Conservation (phyloP, 441 rosid species). For the Populus hybrid region DNA sequence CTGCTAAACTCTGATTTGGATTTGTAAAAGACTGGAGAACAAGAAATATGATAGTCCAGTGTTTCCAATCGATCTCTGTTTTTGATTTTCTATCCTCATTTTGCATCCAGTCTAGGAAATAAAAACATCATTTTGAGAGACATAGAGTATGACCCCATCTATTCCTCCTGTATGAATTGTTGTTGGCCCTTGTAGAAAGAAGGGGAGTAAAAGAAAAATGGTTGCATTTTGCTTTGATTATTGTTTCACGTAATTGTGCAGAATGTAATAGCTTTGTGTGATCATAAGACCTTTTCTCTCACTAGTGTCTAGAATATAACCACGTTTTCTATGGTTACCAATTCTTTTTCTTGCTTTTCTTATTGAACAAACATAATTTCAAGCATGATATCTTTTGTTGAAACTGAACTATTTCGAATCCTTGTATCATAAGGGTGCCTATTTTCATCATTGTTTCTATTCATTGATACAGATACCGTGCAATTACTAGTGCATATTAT, state of each 20-base stretch:
- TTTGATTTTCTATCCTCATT: neutral
- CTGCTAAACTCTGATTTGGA: too few species aligned
- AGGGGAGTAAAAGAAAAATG: neutral
- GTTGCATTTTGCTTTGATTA: neutral
- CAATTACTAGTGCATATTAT: slow-evolving; percentile 84
- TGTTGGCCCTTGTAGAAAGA: neutral
- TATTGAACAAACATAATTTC: neutral
- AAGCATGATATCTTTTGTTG: neutral
- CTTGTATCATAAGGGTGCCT: neutral
- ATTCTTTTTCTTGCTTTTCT: too few species aligned
- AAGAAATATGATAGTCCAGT: neutral
- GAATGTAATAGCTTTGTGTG: neutral
- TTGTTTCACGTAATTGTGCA: neutral
- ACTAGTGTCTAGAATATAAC: neutral
- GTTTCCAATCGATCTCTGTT: neutral
- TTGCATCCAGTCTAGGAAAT: too few species aligned
- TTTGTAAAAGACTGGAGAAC: neutral
- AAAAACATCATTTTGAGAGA: neutral
- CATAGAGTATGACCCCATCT: neutral
- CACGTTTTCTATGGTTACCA: neutral
- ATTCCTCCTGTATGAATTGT: neutral
- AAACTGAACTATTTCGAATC: neutral
- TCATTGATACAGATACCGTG: slow-evolving; percentile 55
- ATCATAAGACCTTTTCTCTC: neutral
- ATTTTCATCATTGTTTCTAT: slow-evolving; percentile 4